Base-by-base conservation (phyloP, 2,329 filamentous ascomycete genomes). In the Claviceps sp. region DNA sequence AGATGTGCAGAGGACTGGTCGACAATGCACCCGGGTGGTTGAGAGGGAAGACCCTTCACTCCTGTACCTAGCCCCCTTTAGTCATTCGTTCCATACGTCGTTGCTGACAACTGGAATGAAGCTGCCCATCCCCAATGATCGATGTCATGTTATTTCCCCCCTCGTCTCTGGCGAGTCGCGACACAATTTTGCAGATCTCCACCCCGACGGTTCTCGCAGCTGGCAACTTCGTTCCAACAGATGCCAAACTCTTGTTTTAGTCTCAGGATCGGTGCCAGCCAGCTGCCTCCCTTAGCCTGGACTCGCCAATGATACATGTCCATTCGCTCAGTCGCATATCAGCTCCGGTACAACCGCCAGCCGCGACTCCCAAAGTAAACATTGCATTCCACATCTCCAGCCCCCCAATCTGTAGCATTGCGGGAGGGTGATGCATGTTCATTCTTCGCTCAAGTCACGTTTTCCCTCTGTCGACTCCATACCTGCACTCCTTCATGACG, bases 351-450 rank as follows among this genome's bases (percentile, higher is more conserved):
- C 51, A 51, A 56, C 54, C 54, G 56, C 52, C 48, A 51, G 34
- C 53, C 52, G 52, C 53, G 47, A 49, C 49, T 48, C 43, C 40
- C 49, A 47, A 50, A 34, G 54, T 49, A 51, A 57, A 55, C 51
- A 54, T 56, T 59, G 52, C 57, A 59, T 59, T 59, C 57, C 56
- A 57, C 44, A 44, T 52, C 43, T 13, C 42, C 40, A 18, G 37
- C 38, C 38, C 14, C 5, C 40, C 45, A 7, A 13, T 47, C 16
- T 37, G 45, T 47, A 47, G 34, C 22, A 20, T 37, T 50, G 48
- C 34, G 40, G 38, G 38, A 50, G 37, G 30, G 3, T 30, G 22
- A 24, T 50, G 41, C 37, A 20, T 48, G 54, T 50, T 48, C 52
- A 42, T 52, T 56, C 41, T 55, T 42, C 54, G 50, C 51, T 50